Evolutionary conservation across 495 filamentous ascomycete species (phyloP).

Genomic region (Neurospora tetraspora): DNA sequence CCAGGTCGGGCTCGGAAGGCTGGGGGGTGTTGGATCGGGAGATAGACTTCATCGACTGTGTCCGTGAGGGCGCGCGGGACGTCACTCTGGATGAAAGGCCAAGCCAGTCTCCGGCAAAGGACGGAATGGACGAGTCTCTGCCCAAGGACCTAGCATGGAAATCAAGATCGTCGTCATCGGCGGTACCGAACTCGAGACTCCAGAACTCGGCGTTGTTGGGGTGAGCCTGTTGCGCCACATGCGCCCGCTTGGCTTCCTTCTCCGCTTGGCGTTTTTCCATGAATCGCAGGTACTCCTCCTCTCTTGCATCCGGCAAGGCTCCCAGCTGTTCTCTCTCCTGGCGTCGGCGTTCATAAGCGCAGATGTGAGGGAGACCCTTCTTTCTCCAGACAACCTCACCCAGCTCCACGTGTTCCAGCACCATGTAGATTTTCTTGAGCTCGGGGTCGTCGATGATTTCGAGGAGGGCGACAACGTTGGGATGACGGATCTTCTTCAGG

Average conservation of each 20-base stretch:
- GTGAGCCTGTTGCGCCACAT: slow-evolving; percentile 24
- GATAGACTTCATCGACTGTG: slow-evolving; percentile 33
- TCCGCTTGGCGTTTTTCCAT: slow-evolving; percentile 45
- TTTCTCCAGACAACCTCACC: slow-evolving; percentile 92
- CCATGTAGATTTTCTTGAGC: slow-evolving; percentile 94
- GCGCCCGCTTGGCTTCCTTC: slow-evolving; percentile 47
- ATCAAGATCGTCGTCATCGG: slow-evolving; percentile 47
- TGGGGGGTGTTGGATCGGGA: slow-evolving; percentile 34
- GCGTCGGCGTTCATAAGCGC: slow-evolving; percentile 68
- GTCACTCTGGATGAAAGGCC: slow-evolving; percentile 27
- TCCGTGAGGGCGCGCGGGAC: slow-evolving; percentile 36
- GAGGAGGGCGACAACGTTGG: slow-evolving; percentile 85
- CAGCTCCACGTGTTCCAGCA: slow-evolving; percentile 85
- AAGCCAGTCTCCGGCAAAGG: slow-evolving; percentile 15
- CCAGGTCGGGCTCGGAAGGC: slow-evolving; percentile 34
- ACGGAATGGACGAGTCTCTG: slow-evolving; percentile 16
- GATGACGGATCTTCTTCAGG: slow-evolving; percentile 92
- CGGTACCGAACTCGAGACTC: slow-evolving; percentile 74
- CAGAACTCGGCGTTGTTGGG: slow-evolving; percentile 48
- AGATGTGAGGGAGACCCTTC: slow-evolving; percentile 69
- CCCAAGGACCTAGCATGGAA: slow-evolving; percentile 24
- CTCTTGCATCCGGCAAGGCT: slow-evolving; percentile 49
- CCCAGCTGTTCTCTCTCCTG: slow-evolving; percentile 62
- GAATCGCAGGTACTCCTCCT: slow-evolving; percentile 49
- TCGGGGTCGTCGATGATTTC: slow-evolving; percentile 97